Conservation (phyloP, 2,329 filamentous ascomycete species). For the Colletotrichum noveboracense region DNA sequence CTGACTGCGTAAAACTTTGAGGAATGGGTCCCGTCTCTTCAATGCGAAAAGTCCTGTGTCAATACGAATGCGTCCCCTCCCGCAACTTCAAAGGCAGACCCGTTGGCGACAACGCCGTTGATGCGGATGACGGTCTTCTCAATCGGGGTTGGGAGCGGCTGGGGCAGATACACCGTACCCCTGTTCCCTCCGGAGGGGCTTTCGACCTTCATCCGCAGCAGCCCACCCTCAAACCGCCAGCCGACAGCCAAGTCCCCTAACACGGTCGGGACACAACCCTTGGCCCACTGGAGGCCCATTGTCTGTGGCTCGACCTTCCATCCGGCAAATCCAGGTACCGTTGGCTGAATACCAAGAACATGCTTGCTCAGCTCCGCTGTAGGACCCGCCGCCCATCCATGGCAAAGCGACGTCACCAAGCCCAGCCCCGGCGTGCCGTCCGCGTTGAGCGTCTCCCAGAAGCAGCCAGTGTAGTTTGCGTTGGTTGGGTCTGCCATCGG, state of each 20-base stretch:
- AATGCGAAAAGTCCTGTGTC: slow-evolving; percentile 22
- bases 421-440: slow-evolving; percentile 30
- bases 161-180: neutral
- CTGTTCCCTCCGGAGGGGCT: neutral
- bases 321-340: slow-evolving; percentile 25
- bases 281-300: slow-evolving; percentile 24
- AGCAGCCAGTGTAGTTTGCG: slow-evolving; percentile 32
- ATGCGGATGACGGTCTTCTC: neutral
- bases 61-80: slow-evolving; percentile 11
- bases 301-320: slow-evolving; percentile 25
- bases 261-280: neutral
- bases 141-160: neutral
- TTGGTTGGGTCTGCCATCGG: slow-evolving; percentile 30
- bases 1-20: too few species aligned
- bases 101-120: neutral
- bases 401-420: slow-evolving; percentile 33
- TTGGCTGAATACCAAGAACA: slow-evolving; percentile 26
- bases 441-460: slow-evolving; percentile 33
- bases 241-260: neutral
- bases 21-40: too few species aligned
- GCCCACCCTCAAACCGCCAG: slow-evolving; percentile 1
- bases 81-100: neutral
- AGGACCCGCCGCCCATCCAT: slow-evolving; percentile 37
- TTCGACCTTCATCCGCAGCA: slow-evolving; percentile 6
- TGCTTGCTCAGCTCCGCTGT: slow-evolving; percentile 33